Conservation (phyloP, 2,329 filamentous ascomycete genomes). For the Colletotrichum sp. region DNA sequence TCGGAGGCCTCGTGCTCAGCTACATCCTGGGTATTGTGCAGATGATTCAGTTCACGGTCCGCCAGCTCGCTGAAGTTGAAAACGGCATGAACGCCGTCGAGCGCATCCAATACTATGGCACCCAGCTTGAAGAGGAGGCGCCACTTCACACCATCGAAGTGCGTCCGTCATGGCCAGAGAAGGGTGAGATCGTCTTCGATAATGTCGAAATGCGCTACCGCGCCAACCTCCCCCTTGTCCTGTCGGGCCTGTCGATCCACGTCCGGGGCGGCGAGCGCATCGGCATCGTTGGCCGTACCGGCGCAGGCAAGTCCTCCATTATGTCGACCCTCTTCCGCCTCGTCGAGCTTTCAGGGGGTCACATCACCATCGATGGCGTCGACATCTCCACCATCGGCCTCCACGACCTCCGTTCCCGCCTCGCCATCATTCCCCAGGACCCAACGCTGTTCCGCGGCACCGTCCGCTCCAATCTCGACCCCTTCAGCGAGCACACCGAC, state of each 20-base stretch:
- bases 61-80: slow-evolving; percentile 93
- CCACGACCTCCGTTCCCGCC: slow-evolving; percentile 74
- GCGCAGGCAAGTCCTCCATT: slow-evolving; percentile 83
- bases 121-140: slow-evolving; percentile 85
- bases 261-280: slow-evolving; percentile 79
- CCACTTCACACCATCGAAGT: slow-evolving; percentile 80
- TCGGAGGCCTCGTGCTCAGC: slow-evolving; percentile 84
- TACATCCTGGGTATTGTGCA: slow-evolving; percentile 94
- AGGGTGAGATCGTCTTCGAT: slow-evolving; percentile 80
- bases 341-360: slow-evolving; percentile 67
- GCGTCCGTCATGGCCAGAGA: slow-evolving; percentile 80
- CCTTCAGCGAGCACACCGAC: slow-evolving; percentile 80
- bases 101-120: slow-evolving; percentile 88
- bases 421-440: slow-evolving; percentile 86
- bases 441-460: slow-evolving; percentile 84
- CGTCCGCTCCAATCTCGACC: slow-evolving; percentile 80
- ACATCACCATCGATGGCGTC: slow-evolving; percentile 69
- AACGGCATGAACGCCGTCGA: slow-evolving; percentile 99
- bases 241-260: slow-evolving; percentile 74
- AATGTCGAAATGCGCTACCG: slow-evolving; percentile 83
- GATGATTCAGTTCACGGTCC: slow-evolving; percentile 94
- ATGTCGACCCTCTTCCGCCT: slow-evolving; percentile 84
- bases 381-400: slow-evolving; percentile 78
- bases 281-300: slow-evolving; percentile 81
- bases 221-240: slow-evolving; percentile 72